A percentile compares a stretch with the other conserved stretches of the same genome.
Conservation (phyloP, 208 protist species). For the Porcisia deanei region DNA sequence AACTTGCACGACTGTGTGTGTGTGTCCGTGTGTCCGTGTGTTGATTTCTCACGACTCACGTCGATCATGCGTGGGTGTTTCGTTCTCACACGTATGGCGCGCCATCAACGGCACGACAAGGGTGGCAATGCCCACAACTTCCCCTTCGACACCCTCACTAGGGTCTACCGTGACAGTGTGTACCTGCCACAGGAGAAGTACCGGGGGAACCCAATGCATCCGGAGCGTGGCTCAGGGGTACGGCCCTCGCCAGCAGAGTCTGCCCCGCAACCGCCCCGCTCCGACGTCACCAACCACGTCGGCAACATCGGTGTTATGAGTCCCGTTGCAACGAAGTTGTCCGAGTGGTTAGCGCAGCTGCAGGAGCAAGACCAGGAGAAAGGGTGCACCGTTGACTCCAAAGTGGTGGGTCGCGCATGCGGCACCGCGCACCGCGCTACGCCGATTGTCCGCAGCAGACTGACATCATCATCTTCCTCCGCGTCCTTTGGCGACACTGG, state of each 20-base stretch:
- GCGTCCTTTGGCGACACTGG: neutral
- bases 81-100: conserved; percentile 6
- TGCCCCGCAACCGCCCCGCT: neutral
- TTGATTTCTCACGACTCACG: neutral
- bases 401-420: neutral
- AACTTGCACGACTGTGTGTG: neutral
- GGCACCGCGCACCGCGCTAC: neutral
- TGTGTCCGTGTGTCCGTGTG: neutral
- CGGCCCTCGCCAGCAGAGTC: neutral
- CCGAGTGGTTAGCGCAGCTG: conserved; percentile 21
- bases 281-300: conserved; percentile 53
- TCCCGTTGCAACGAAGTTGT: conserved; percentile 16
- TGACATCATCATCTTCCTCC: neutral
- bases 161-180: conserved; percentile 71
- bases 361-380: conserved; percentile 8
- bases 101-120: conserved; percentile 51
- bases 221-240: conserved; percentile 15
- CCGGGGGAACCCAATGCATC: conserved; percentile 42
- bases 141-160: conserved; percentile 72
- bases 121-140: conserved; percentile 60
- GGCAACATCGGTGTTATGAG: conserved; percentile 67
- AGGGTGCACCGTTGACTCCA: neutral
- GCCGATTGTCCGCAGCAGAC: neutral
- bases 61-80: conserved; percentile 23
- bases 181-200: conserved; percentile 39